A percentile compares a stretch with the other conserved stretches of the same genome.
Conservation (phyloP, 228 moss, liverwort and hornwort species). For the Sphagnum fallax region DNA sequence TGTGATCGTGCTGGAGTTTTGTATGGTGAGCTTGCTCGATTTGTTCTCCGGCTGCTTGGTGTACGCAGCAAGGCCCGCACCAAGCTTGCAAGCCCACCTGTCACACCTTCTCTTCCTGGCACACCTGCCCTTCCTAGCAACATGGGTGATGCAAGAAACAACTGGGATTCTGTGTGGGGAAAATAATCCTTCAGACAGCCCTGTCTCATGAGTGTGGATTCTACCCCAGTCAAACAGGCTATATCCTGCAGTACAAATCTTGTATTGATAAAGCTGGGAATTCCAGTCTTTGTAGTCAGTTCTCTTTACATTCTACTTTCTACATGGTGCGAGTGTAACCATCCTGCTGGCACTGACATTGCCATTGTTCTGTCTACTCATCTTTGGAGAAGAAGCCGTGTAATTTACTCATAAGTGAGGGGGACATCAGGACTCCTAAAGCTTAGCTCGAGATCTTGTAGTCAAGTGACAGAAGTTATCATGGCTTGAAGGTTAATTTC, state of each 20-base stretch:
- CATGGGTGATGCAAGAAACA: background rate
- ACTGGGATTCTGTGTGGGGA: background rate
- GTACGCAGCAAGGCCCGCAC: slow-evolving; percentile 18
- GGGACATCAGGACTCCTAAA: too few species aligned
- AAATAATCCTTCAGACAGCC: background rate
- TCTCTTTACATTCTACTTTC: too few species aligned
- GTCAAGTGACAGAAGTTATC: too few species aligned
- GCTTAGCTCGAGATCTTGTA: too few species aligned
- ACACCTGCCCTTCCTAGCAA: background rate
- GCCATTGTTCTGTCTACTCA: too few species aligned
- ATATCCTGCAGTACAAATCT: background rate
- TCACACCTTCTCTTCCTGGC: background rate
- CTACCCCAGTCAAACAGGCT: background rate
- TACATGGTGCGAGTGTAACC: too few species aligned
- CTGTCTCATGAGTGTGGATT: background rate
- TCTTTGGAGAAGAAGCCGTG: too few species aligned
- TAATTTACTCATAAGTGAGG: too few species aligned
- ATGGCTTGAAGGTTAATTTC: too few species aligned
- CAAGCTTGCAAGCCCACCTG: background rate
- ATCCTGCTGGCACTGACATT: too few species aligned
- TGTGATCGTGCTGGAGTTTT: slow-evolving; percentile 49
- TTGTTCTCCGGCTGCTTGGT: slow-evolving; percentile 35
- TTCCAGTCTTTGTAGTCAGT: too few species aligned
- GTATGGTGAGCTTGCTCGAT: slow-evolving; percentile 47
- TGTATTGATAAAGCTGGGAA: background rate